Percentiles rank a stretch among this genome's conserved stretches.
Evolutionary conservation across 192 early-diverging fungal species (phyloP).

Genomic region (Dimargaris xerosporica): DNA sequence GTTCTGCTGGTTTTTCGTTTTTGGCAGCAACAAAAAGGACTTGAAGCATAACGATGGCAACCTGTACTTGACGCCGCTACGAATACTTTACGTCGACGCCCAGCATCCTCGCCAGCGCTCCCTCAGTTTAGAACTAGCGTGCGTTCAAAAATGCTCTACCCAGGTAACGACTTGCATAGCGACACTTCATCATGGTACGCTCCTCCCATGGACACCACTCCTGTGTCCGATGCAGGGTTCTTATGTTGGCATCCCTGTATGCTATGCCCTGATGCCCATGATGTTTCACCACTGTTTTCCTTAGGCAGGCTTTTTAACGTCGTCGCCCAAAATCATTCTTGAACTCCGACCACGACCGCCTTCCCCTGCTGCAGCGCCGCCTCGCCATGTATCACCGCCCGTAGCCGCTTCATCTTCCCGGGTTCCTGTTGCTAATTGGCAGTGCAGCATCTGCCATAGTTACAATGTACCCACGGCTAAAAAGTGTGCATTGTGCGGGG

Average conservation of each 20-base stretch:
- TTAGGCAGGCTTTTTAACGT: constrained; percentile 8
- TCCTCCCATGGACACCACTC: too few species aligned
- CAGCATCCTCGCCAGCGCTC: not conserved
- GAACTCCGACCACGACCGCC: not conserved
- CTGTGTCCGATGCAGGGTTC: too few species aligned
- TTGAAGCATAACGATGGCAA: constrained; percentile 2
- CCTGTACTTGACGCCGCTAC: constrained; percentile 7
- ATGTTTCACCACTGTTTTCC: not conserved
- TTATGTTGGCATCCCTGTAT: too few species aligned
- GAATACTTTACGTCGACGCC: constrained; percentile 5
- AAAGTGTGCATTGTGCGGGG: constrained; percentile 6
- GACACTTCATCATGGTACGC: too few species aligned
- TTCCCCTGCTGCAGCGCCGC: not conserved
- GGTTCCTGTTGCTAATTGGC: not conserved
- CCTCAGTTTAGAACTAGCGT: not conserved
- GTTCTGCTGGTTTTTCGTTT: too few species aligned
- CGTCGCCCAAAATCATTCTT: constrained; percentile 10
- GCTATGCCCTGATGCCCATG: too few species aligned
- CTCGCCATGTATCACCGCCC: not conserved
- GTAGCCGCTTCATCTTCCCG: not conserved
- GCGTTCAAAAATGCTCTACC: not conserved
- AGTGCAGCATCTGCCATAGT: not conserved
- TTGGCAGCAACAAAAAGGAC: constrained; percentile 9
- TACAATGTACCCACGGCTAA: not conserved
- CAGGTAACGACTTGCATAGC: not conserved